Evolutionary conservation across 495 filamentous ascomycete genomes (phyloP), one percentile per base, ranked within the genome.

Genomic region (Articulospora tetracladia): DNA sequence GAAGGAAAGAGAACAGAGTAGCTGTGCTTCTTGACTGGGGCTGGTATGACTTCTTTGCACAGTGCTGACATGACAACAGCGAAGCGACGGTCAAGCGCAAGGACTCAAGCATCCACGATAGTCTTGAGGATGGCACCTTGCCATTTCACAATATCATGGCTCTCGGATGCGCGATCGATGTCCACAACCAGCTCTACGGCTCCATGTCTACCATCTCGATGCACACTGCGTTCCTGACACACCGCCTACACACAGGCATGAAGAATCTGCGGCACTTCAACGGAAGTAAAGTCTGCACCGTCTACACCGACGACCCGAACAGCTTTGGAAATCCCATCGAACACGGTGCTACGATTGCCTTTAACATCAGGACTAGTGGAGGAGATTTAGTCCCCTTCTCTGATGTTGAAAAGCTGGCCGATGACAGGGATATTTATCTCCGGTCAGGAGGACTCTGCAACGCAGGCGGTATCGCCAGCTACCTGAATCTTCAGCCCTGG

Each of bases 111-210:
- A 68, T 91, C 2, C 87, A 91, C 60, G 84, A 89, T 47, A 76
- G 75, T 20, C 77, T 93, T 1, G 90, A 93, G 63, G 90, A 93
- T 70, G 90, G 90, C 2, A 93, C 89, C 7, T 69, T 89, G 6
- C 86, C 88, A n/a, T 89, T 91, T 63, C 90, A 91, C 70, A 87
- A 74, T 63, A 91, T 93, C 61, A 68, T 91, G 25, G 88, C 87
- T 1, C 78, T 93, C 11, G 85, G 82, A 0, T 78, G 79, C 65
- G 90, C 88, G 3, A 82, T 93, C 26, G 77, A 82, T n/a, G 76
- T 83, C 1, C 89, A 92, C 66, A 63, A 72, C 28, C 74, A 72
- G 34, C 68, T 93, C 4, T 93, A 82, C 67, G 77, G 79, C 1
- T 82, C 79, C 11, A 86, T 90, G 77, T 74, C 76, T 34, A 74